These are phyloP conservation scores for Emmonsiellopsis sp. DNA, from an alignment of 2,329 filamentous ascomycete species.

Conservation along the genomic window DNA sequence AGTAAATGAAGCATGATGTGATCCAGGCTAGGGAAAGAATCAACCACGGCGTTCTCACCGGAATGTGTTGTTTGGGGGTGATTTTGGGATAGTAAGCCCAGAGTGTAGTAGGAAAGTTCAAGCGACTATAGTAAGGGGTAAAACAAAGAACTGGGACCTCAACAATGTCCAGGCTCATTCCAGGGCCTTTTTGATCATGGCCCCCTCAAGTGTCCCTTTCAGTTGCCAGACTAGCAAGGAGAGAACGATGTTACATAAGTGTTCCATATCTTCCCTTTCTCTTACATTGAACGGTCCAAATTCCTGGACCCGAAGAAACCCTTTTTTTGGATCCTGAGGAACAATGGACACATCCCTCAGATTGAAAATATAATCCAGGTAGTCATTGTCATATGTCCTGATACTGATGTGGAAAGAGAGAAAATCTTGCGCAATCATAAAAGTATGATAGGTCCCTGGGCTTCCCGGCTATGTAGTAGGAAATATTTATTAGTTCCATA, in stretches of 20 bases:
- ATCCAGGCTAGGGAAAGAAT: too few species aligned
- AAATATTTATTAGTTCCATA: neutral
- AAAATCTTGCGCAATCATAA: neutral
- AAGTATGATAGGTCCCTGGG: neutral
- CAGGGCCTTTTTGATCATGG: neutral
- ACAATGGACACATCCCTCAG: neutral
- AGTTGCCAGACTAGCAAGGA: conserved; percentile 1
- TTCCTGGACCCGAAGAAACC: conserved; percentile 2
- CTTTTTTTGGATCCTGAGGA: neutral
- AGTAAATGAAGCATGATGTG: too few species aligned
- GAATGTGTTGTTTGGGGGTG: neutral
- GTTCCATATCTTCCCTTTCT: neutral
- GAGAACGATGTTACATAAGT: neutral
- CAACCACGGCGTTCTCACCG: too few species aligned
- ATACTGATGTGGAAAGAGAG: conserved; percentile 3
- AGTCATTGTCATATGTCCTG: conserved; percentile 5
- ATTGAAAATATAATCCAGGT: conserved; percentile 5
- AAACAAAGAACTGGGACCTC: neutral
- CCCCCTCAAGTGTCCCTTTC: neutral
- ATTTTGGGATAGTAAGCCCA: neutral
- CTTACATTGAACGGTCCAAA: conserved; percentile 2
- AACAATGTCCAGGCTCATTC: neutral
- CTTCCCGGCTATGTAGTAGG: neutral
- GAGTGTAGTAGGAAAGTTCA: neutral
- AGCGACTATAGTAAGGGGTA: neutral